These are phyloP conservation scores for Trichoderma semiorbis DNA, from an alignment of 2,329 filamentous ascomycete species.

Conservation along the genomic window DNA sequence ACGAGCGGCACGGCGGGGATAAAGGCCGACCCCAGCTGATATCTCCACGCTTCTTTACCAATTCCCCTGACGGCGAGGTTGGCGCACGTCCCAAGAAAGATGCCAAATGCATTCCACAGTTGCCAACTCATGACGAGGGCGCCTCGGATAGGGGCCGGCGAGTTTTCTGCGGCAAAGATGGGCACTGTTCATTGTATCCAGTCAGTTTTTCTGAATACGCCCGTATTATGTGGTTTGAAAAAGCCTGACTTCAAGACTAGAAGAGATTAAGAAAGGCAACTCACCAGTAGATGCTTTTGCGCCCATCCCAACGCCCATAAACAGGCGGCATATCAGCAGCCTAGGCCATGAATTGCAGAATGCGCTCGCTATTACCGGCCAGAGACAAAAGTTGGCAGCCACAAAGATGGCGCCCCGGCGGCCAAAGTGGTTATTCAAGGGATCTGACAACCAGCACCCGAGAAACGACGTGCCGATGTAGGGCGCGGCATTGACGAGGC, in stretches of 20 bases:
- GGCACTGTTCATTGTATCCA: slow-evolving; percentile 48
- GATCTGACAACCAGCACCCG: slow-evolving; percentile 66
- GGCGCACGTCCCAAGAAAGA: slow-evolving; percentile 58
- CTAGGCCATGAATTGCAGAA: slow-evolving; percentile 70
- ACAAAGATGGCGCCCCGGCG: slow-evolving; percentile 62
- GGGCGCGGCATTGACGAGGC: slow-evolving; percentile 62
- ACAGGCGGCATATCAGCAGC: slow-evolving; percentile 66
- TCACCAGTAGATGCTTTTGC: slow-evolving; percentile 62
- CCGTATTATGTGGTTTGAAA: neutral
- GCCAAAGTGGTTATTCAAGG: slow-evolving; percentile 47
- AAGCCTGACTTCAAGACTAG: neutral
- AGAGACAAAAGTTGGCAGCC: slow-evolving; percentile 68
- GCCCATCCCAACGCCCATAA: slow-evolving; percentile 75
- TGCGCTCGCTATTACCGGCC: slow-evolving; percentile 66
- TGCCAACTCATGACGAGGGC: slow-evolving; percentile 82
- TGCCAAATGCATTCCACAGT: slow-evolving; percentile 62
- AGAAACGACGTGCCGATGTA: slow-evolving; percentile 47
- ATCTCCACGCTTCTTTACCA: slow-evolving; percentile 50
- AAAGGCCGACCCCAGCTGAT: slow-evolving; percentile 63
- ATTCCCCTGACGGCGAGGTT: slow-evolving; percentile 48
- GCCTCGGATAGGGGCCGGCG: slow-evolving; percentile 66
- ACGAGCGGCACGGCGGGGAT: slow-evolving; percentile 56
- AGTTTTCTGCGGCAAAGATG: slow-evolving; percentile 72
- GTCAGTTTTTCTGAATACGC: neutral
- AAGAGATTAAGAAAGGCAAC: slow-evolving; percentile 18